Evolutionary conservation across 257 asterid species (phyloP).

Genomic region (Prunella vulgaris): DNA sequence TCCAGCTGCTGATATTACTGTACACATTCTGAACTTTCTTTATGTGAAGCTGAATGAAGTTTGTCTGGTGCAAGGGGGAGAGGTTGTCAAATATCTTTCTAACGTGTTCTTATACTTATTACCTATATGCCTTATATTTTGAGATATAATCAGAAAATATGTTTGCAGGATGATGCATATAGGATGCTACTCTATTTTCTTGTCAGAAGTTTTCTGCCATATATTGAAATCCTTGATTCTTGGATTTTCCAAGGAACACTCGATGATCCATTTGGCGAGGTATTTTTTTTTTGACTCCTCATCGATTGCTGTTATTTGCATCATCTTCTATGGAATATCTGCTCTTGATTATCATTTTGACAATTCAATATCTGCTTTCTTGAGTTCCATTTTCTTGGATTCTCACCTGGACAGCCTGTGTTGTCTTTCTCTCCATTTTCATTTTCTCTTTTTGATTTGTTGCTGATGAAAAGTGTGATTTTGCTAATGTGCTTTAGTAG

Average conservation of each 20-base stretch:
- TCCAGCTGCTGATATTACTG: slow-evolving; percentile 64
- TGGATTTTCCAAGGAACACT: slow-evolving; percentile 97
- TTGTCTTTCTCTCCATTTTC: not conserved
- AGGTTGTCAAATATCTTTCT: slow-evolving; percentile 48
- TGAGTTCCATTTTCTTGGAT: not conserved
- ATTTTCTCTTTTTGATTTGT: not conserved
- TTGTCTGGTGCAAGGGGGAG: slow-evolving; percentile 92
- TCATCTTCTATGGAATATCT: not conserved
- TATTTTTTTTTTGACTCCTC: slow-evolving; percentile 28
- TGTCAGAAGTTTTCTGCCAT: slow-evolving; percentile 74
- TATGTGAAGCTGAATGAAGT: slow-evolving; percentile 81
- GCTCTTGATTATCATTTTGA: slow-evolving; percentile 61
- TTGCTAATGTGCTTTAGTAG: not conserved
- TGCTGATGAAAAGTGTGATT: not conserved
- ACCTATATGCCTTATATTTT: slow-evolving; percentile 5
- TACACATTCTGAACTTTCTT: slow-evolving; percentile 70
- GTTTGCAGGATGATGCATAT: slow-evolving; percentile 81
- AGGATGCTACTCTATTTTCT: slow-evolving; percentile 73
- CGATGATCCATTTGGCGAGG: slow-evolving; percentile 97
- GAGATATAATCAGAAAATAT: slow-evolving; percentile 15
- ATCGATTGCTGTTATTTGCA: slow-evolving; percentile 7
- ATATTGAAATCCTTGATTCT: slow-evolving; percentile 85
- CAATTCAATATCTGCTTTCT: slow-evolving; percentile 37
- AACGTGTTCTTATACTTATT: slow-evolving; percentile 3
- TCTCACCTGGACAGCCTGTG: not conserved